Base-by-base conservation (phyloP, 2,329 filamentous ascomycete genomes). In the Cytospora piceicola region DNA sequence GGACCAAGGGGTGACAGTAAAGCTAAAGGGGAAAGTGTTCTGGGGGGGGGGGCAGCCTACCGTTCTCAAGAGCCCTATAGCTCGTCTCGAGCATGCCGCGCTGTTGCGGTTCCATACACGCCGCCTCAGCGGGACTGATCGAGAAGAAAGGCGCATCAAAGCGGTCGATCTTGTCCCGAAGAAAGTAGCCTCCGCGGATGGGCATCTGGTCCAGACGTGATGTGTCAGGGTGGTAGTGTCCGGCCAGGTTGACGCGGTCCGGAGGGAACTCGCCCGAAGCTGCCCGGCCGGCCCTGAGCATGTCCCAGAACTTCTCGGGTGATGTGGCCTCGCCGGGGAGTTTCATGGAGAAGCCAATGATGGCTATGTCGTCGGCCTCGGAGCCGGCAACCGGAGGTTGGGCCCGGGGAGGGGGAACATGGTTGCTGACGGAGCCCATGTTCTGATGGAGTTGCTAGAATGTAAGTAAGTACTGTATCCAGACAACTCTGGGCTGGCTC, bases 241-340 rank as follows among this genome's bases (percentile, higher is more conserved):
- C 72, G 15, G 74, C 70, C 27, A 69, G 68, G 22, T 75, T 72
- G 67, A 72, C 75, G 61, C 74, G 68, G 17, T 74, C 72, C 22
- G 46, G 52, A 1, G 73, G 73, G 6, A 74, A 67, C 30, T 72
- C 69, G 2, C 67, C 70, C 36, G 69, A 67, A 0, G 71, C 73
- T 9, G 71, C 72, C 52, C 72, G 69, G 30, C 72, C 71, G 11
- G 69, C 71, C 5, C 73, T 64, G 14, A 75, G 61, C 22, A 74
- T 63, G 12, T 72, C 61, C 34, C 72, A 74, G 65, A 75, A 73
- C 30, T 59, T 68, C 29, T 73, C 70, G 11, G 72, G 65, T 11
- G 61, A 71, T 36, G 69, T 69, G 17, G 66, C 70, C 64, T 72
- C 73, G 7, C 72, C 69, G 22, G 73, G 73, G n/a, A 73, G 68